phyloP scores from a whole-genome alignment of 1,284 basidiomycete species.

The Austropuccinia psidii region DNA sequence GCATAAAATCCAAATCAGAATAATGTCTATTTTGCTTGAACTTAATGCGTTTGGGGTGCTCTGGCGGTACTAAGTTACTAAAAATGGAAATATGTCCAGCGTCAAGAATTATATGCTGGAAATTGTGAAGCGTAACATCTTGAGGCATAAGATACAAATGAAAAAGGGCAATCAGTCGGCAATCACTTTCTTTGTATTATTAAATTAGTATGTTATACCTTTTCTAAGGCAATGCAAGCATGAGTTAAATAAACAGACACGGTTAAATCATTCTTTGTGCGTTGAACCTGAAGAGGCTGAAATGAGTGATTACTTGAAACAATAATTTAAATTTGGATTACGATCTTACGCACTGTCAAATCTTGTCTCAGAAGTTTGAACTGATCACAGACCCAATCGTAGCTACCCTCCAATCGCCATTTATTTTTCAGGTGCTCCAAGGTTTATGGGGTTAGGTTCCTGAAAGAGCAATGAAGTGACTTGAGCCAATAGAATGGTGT shows the following conservation, averaged over 20 bases:
- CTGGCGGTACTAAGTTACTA: too few species aligned
- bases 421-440: conserved; percentile 76
- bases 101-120: too few species aligned
- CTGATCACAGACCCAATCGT: conserved; percentile 93
- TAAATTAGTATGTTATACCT: conserved; percentile 59
- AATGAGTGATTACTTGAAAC: conserved; percentile 12
- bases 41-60: too few species aligned
- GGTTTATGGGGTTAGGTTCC: conserved; percentile 91
- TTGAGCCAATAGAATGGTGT: neutral
- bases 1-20: too few species aligned
- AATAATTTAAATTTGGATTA: too few species aligned
- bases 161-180: too few species aligned
- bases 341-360: conserved; percentile 65
- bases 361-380: conserved; percentile 97
- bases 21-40: too few species aligned
- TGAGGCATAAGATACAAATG: too few species aligned
- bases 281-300: conserved; percentile 67
- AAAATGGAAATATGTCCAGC: too few species aligned
- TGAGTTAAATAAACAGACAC: conserved; percentile 97
- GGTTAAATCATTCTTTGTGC: conserved; percentile 98
- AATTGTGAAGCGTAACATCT: too few species aligned
- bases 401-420: conserved; percentile 76
- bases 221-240: conserved; percentile 90
- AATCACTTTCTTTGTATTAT: too few species aligned
- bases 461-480: conserved; percentile 46